Conservation (phyloP, 164 flowering plant genomes). For the Magnolia kwangsiensis region DNA sequence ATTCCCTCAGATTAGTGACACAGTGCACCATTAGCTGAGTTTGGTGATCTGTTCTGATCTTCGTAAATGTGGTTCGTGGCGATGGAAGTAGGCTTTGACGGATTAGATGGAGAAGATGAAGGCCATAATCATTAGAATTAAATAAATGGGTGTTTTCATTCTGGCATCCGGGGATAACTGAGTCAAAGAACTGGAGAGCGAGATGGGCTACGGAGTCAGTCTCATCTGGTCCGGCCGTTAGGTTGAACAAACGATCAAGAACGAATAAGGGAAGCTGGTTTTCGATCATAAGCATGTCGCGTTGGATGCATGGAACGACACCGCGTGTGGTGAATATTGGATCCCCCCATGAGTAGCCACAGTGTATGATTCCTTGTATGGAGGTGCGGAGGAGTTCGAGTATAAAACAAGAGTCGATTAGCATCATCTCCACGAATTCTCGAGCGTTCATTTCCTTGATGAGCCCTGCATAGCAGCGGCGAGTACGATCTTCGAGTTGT, state of each 20-base stretch:
- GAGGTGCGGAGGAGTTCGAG: constrained; percentile 47
- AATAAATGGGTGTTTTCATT: background rate
- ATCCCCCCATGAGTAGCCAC: constrained; percentile 51
- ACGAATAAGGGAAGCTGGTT: constrained; percentile 65
- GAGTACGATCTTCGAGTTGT: background rate
- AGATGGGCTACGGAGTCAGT: background rate
- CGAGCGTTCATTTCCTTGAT: constrained; percentile 20
- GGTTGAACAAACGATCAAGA: constrained; percentile 36
- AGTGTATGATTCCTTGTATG: constrained; percentile 31
- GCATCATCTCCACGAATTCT: constrained; percentile 68
- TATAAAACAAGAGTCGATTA: constrained; percentile 60
- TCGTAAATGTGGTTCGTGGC: constrained; percentile 1
- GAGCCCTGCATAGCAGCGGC: background rate
- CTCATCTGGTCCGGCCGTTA: background rate
- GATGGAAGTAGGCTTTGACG: too few relatives aligned
- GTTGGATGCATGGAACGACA: constrained; percentile 53
- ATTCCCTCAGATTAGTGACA: background rate
- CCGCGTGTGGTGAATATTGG: constrained; percentile 63
- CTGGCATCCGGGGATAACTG: background rate
- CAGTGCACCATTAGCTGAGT: background rate
- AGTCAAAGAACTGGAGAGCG: constrained; percentile 4
- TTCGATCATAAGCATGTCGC: constrained; percentile 74
- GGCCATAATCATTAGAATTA: too few relatives aligned
- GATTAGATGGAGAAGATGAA: too few relatives aligned
- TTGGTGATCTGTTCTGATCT: too few relatives aligned